phyloP scores from a whole-genome alignment of 306 rosid genomes.

The Begonia loranthoides region DNA sequence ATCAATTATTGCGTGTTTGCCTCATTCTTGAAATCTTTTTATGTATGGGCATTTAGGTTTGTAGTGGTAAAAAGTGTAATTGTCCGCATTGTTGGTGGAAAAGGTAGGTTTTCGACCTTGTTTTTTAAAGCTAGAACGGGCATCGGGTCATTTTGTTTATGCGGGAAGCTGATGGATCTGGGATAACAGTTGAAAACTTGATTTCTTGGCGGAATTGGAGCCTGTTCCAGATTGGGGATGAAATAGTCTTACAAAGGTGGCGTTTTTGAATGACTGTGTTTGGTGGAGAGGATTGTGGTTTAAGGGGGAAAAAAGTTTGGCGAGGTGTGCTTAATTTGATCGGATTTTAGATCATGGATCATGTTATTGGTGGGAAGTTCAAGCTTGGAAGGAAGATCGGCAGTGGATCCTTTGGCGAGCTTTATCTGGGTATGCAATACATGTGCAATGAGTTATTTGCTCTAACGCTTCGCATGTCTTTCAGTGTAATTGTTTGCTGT shows the following conservation, averaged over 20 bases:
- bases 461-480: not conserved
- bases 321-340: not conserved
- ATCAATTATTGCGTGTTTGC: too few species aligned
- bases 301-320: not conserved
- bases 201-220: constrained; percentile 3
- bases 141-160: not conserved
- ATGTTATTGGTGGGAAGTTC: constrained; percentile 78
- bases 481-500: not conserved
- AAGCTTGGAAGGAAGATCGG: constrained; percentile 98
- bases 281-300: constrained; percentile 6
- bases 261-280: not conserved
- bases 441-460: constrained; percentile 3
- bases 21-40: too few species aligned
- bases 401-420: constrained; percentile 98
- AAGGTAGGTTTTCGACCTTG: too few species aligned
- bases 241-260: not conserved
- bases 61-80: too few species aligned
- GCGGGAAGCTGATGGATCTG: constrained; percentile 6
- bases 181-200: constrained; percentile 1
- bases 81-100: too few species aligned
- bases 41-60: too few species aligned
- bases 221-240: constrained; percentile 2
- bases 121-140: constrained; percentile 1
- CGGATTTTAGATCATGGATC: constrained; percentile 55
- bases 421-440: constrained; percentile 52